Evolutionary conservation across 2,329 filamentous ascomycete genomes (phyloP).

Genomic region (Dothiorella sarmentorum): DNA sequence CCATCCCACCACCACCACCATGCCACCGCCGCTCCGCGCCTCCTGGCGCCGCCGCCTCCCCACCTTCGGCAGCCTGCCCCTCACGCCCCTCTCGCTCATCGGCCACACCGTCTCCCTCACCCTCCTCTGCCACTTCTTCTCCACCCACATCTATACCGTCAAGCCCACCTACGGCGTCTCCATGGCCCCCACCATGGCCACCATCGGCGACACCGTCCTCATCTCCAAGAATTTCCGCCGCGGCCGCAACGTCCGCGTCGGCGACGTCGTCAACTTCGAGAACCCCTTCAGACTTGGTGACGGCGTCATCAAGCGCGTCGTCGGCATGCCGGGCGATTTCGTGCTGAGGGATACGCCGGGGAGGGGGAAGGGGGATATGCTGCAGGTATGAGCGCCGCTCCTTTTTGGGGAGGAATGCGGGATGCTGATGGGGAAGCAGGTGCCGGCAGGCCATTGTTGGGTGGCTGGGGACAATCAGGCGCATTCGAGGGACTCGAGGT

Average conservation of each 20-base stretch:
- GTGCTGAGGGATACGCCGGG: constrained; percentile 63
- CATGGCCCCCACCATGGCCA: constrained; percentile 82
- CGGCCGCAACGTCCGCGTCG: constrained; percentile 67
- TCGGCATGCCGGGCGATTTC: constrained; percentile 61
- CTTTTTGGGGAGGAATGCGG: too few species aligned
- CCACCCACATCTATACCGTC: constrained; percentile 57
- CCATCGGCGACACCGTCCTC: constrained; percentile 65
- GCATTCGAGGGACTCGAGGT: constrained; percentile 79
- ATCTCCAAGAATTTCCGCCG: constrained; percentile 65
- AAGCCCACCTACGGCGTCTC: constrained; percentile 67
- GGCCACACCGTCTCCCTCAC: constrained; percentile 19
- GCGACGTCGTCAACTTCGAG: constrained; percentile 76
- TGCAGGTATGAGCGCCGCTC: constrained; percentile 53
- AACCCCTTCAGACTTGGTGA: constrained; percentile 63
- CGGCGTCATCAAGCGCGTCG: constrained; percentile 72
- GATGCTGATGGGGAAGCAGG: constrained; percentile 47
- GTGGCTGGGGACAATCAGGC: constrained; percentile 83
- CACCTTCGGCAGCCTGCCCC: not conserved
- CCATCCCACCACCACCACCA: not conserved
- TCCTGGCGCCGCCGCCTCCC: constrained; percentile 9
- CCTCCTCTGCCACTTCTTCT: constrained; percentile 33
- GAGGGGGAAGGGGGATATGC: constrained; percentile 46
- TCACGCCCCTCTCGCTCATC: constrained; percentile 4
- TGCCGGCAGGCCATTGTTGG: constrained; percentile 91
- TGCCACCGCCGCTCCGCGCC: constrained; percentile 18